Evolutionary conservation across 495 filamentous ascomycete species (phyloP).

Genomic region (Lichina pygmaea): DNA sequence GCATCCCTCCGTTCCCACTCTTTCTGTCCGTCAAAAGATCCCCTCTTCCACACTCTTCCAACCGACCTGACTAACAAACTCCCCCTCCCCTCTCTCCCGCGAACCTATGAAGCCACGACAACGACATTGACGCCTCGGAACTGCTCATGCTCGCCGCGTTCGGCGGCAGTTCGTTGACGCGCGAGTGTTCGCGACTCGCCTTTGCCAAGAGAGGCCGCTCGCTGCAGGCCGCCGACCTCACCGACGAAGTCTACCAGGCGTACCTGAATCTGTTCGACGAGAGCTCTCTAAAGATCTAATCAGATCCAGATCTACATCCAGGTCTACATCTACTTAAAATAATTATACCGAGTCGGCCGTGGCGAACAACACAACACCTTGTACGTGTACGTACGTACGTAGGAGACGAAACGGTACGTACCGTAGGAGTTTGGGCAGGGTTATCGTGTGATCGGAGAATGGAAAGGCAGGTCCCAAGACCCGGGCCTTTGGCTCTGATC

Average conservation of each 20-base stretch:
- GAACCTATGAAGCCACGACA: constrained; percentile 16
- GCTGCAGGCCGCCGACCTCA: constrained; percentile 84
- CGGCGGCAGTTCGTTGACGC: constrained; percentile 64
- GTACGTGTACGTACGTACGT: too few relatives aligned
- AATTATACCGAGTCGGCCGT: too few relatives aligned
- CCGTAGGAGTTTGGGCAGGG: too few relatives aligned
- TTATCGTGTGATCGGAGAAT: too few relatives aligned
- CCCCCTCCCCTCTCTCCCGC: neutral
- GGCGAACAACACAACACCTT: too few relatives aligned
- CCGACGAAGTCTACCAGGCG: constrained; percentile 62
- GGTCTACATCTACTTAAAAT: too few relatives aligned
- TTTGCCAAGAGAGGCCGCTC: constrained; percentile 71
- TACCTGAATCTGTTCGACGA: constrained; percentile 47
- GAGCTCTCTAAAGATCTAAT: too few relatives aligned
- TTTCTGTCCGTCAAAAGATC: neutral
- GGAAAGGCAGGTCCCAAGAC: too few relatives aligned
- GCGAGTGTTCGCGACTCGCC: constrained; percentile 73
- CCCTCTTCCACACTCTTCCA: neutral
- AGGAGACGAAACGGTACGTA: too few relatives aligned
- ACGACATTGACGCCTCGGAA: constrained; percentile 28
- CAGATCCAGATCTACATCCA: too few relatives aligned
- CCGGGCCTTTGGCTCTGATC: too few relatives aligned
- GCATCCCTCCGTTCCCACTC: neutral
- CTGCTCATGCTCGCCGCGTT: constrained; percentile 54
- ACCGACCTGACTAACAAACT: neutral